A percentile compares a stretch with the other conserved stretches of the same genome.
phyloP scores from a whole-genome alignment of 2,329 filamentous ascomycete genomes.

The Alternaria arbusti region DNA sequence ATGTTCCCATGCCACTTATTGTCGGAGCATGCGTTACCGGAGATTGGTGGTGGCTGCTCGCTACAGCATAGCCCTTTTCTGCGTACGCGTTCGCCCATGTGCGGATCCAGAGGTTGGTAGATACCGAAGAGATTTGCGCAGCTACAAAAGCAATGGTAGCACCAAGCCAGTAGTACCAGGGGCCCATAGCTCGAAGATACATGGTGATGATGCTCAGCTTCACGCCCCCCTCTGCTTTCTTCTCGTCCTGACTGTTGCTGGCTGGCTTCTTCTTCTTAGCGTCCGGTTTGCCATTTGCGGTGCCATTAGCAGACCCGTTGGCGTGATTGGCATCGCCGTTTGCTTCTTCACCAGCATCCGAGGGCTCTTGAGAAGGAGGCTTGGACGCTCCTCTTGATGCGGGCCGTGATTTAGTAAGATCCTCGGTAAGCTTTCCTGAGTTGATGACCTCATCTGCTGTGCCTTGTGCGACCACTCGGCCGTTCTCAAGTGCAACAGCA shows the following conservation, averaged over 20 bases:
- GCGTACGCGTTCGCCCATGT: constrained; percentile 92
- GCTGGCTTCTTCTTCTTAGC: constrained; percentile 58
- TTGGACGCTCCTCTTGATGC: constrained; percentile 73
- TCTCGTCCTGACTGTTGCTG: constrained; percentile 63
- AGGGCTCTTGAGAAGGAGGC: constrained; percentile 78
- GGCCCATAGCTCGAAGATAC: constrained; percentile 91
- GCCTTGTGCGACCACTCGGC: constrained; percentile 79
- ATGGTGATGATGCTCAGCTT: constrained; percentile 85
- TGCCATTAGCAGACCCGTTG: constrained; percentile 57
- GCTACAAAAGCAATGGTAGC: constrained; percentile 76
- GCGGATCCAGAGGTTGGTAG: constrained; percentile 92
- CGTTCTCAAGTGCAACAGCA: constrained; percentile 87
- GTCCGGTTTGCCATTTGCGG: constrained; percentile 52
- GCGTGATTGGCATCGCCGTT: constrained; percentile 48
- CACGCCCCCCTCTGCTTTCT: constrained; percentile 83
- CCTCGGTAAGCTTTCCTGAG: constrained; percentile 88
- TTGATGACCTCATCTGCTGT: constrained; percentile 77
- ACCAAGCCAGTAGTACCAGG: constrained; percentile 91
- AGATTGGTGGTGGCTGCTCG: constrained; percentile 42
- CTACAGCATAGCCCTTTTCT: constrained; percentile 51
- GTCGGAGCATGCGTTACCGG: constrained; percentile 53
- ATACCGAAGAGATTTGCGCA: constrained; percentile 85
- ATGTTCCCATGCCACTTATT: constrained; percentile 53
- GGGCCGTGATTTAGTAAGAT: constrained; percentile 76
- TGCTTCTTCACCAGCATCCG: constrained; percentile 67